Evolutionary conservation across 352 stramenopile genomes (phyloP).

Genomic region (Phytophthora hibernalis): DNA sequence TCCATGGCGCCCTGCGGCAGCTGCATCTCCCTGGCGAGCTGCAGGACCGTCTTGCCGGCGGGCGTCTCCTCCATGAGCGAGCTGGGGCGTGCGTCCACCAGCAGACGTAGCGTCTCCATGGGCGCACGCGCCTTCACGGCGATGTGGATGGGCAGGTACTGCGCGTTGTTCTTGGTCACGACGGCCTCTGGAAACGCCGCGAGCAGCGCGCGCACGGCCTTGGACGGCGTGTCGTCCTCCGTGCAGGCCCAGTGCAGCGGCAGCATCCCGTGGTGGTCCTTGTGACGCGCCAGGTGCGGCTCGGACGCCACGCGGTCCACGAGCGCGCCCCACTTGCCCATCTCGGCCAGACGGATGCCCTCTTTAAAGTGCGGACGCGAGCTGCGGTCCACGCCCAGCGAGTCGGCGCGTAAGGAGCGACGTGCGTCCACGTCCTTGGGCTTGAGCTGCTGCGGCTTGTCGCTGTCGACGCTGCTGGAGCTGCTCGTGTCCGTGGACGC

Average conservation of each 20-base stretch:
- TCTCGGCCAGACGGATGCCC: conserved; percentile 81
- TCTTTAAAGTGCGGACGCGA: conserved; percentile 79
- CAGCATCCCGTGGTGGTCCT: conserved; percentile 87
- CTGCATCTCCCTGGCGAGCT: conserved; percentile 67
- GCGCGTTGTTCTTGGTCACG: conserved; percentile 83
- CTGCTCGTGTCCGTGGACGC: conserved; percentile 37
- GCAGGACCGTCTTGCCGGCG: conserved; percentile 71
- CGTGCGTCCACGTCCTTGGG: conserved; percentile 10
- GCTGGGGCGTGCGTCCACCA: conserved; percentile 74
- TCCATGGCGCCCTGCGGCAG: conserved; percentile 55
- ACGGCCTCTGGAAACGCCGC: conserved; percentile 77
- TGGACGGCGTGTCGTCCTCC: conserved; percentile 74
- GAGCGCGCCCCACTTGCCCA: conserved; percentile 80
- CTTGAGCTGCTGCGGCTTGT: conserved; percentile 24
- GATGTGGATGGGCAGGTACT: conserved; percentile 87
- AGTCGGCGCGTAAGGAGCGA: conserved; percentile 30
- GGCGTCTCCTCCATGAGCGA: conserved; percentile 77
- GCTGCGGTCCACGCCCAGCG: conserved; percentile 44
- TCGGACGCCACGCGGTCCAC: conserved; percentile 62
- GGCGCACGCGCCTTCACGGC: conserved; percentile 68
- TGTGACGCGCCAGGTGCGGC: conserved; percentile 74
- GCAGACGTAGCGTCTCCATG: conserved; percentile 56
- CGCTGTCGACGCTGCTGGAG: conserved; percentile 20
- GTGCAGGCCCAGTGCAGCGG: conserved; percentile 87
- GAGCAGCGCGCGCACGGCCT: conserved; percentile 67